phyloP scores from a whole-genome alignment of 352 stramenopile genomes.

The Pythium insidiosum region DNA sequence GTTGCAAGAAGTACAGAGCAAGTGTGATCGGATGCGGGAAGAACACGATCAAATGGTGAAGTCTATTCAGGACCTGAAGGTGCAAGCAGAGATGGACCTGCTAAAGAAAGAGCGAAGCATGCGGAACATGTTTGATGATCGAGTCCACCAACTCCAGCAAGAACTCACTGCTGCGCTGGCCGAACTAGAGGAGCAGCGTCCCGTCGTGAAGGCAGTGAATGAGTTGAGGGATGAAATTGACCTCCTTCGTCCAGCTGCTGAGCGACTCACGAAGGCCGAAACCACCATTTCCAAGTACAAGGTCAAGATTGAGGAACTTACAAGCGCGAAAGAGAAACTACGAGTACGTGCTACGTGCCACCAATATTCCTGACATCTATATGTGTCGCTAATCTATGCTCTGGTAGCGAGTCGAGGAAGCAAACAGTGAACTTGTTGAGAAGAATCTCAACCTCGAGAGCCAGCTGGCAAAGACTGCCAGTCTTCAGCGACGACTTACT shows the following conservation, averaged over 20 bases:
- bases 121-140: constrained; percentile 40
- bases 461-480: constrained; percentile 30
- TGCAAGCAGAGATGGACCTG: constrained; percentile 37
- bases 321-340: constrained; percentile 39
- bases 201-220: constrained; percentile 25
- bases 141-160: constrained; percentile 32
- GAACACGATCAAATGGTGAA: constrained; percentile 25
- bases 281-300: constrained; percentile 52
- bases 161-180: constrained; percentile 22
- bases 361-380: background rate
- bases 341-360: constrained; percentile 18
- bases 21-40: constrained; percentile 13
- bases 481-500: constrained; percentile 52
- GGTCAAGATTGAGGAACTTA: constrained; percentile 55
- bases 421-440: constrained; percentile 42
- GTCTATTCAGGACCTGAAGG: constrained; percentile 23
- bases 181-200: constrained; percentile 26
- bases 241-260: constrained; percentile 40
- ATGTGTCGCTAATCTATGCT: background rate
- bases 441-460: constrained; percentile 49
- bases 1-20: constrained; percentile 14
- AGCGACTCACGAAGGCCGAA: constrained; percentile 43
- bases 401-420: constrained; percentile 39
- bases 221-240: constrained; percentile 59
- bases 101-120: constrained; percentile 51